These are phyloP conservation scores for Serendipita vermifera DNA, from an alignment of 768 basidiomycete genomes.

Conservation along the genomic window DNA sequence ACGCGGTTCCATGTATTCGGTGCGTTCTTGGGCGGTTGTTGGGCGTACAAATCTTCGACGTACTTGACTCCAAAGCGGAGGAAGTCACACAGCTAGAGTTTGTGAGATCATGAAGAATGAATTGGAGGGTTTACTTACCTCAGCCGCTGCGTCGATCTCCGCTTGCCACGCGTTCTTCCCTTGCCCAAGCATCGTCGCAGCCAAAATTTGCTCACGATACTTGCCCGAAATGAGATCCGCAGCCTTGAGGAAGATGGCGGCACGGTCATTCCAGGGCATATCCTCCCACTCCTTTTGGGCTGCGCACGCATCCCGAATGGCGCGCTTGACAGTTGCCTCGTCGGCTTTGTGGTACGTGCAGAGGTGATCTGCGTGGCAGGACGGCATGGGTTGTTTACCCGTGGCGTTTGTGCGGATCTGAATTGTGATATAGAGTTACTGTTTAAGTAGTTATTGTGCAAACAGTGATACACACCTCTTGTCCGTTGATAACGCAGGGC, in stretches of 20 bases:
- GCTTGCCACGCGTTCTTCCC: constrained; percentile 99
- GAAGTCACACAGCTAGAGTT: constrained; percentile 66
- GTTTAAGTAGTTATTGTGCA: not conserved
- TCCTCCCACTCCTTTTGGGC: constrained; percentile 87
- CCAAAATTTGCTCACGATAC: constrained; percentile 88
- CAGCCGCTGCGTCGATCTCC: constrained; percentile 97
- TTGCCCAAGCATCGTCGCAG: constrained; percentile 95
- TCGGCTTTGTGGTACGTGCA: constrained; percentile 86
- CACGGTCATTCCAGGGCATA: constrained; percentile 92
- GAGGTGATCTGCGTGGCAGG: constrained; percentile 69
- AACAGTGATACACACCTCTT: constrained; percentile 40
- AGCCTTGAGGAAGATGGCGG: constrained; percentile 96
- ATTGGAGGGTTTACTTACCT: constrained; percentile 38
- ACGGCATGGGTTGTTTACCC: constrained; percentile 71
- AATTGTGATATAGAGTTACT: not conserved
- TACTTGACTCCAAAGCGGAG: constrained; percentile 94
- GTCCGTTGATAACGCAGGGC: constrained; percentile 85
- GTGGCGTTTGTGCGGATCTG: constrained; percentile 73
- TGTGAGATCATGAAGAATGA: not conserved
- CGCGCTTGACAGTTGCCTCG: constrained; percentile 52
- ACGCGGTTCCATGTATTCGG: constrained; percentile 89
- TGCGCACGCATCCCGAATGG: constrained; percentile 77
- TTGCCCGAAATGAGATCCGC: constrained; percentile 93
- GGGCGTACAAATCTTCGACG: constrained; percentile 85
- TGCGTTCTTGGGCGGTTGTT: constrained; percentile 80